A percentile compares a stretch with the other conserved stretches of the same genome.
These are phyloP conservation scores for Fraxinus americana DNA, from an alignment of 257 asterid genomes.

Conservation along the genomic window DNA sequence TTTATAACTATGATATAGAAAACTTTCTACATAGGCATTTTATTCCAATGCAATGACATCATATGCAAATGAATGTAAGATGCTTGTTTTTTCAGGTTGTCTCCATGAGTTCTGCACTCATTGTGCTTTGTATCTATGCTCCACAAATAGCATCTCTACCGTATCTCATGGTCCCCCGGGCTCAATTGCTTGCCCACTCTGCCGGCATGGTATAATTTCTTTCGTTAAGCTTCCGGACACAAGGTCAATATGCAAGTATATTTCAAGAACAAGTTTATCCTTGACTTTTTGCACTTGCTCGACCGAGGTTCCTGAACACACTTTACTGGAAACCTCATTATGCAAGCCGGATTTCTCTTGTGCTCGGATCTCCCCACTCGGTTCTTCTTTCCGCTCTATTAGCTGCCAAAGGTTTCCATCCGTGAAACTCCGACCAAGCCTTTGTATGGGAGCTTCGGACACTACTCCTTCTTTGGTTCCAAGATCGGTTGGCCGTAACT, in stretches of 20 bases:
- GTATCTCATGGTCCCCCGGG: constrained; percentile 64
- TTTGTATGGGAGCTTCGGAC: constrained; percentile 67
- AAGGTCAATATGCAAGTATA: constrained; percentile 47
- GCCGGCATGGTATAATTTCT: constrained; percentile 79
- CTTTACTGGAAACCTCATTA: constrained; percentile 58
- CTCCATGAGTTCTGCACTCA: constrained; percentile 84
- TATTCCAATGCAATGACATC: background rate
- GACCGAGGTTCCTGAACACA: constrained; percentile 43
- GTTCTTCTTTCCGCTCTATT: constrained; percentile 64
- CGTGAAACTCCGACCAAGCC: constrained; percentile 45
- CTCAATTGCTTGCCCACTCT: constrained; percentile 81
- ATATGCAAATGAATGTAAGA: background rate
- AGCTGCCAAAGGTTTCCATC: constrained; percentile 67
- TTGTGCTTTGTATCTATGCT: constrained; percentile 81
- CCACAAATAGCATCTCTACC: constrained; percentile 58
- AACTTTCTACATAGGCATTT: background rate
- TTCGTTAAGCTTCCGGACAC: constrained; percentile 66
- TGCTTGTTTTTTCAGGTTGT: constrained; percentile 52
- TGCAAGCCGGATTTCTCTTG: constrained; percentile 59
- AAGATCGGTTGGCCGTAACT: constrained; percentile 26
- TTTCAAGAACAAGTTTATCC: constrained; percentile 52
- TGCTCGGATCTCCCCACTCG: constrained; percentile 44
- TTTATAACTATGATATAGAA: background rate
- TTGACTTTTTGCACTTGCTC: constrained; percentile 70
- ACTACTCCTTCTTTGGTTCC: constrained; percentile 59